Conservation (phyloP, 2,329 filamentous ascomycete genomes). For the Aaosphaeria arxii region DNA sequence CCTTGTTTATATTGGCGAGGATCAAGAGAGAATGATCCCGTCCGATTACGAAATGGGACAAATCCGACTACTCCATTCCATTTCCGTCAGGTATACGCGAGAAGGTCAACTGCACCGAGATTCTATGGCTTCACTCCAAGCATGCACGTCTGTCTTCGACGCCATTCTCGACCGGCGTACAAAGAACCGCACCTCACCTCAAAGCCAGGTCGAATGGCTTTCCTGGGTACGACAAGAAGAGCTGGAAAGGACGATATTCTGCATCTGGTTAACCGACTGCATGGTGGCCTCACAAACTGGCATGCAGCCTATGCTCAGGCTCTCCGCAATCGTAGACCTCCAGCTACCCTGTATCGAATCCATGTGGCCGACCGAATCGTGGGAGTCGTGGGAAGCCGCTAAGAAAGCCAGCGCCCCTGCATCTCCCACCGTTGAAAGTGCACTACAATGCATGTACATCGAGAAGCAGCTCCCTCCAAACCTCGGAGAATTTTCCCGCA, state of each 20-base stretch:
- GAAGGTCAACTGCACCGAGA: background rate
- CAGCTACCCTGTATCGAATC: background rate
- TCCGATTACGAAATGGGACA: background rate
- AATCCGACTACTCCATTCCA: background rate
- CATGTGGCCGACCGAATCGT: background rate
- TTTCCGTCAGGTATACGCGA: background rate
- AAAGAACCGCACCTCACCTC: background rate
- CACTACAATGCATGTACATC: slow-evolving; percentile 37
- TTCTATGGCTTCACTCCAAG: background rate
- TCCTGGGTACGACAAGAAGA: background rate
- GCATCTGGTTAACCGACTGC: background rate
- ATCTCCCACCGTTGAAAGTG: background rate
- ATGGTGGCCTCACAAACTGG: background rate
- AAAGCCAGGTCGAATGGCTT: background rate
- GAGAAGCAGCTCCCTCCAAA: slow-evolving; percentile 46
- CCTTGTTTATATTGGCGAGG: background rate
- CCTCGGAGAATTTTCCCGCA: slow-evolving; percentile 49
- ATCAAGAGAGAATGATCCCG: background rate
- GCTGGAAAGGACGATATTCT: background rate
- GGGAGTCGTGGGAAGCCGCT: background rate
- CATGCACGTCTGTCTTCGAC: background rate
- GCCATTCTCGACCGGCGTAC: background rate
- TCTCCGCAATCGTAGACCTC: background rate
- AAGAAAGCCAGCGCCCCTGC: background rate
- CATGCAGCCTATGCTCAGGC: background rate